Evolutionary conservation across 2,329 filamentous ascomycete genomes (phyloP), one percentile per base, ranked within the genome.

Genomic region (Penicillium oxalicum): DNA sequence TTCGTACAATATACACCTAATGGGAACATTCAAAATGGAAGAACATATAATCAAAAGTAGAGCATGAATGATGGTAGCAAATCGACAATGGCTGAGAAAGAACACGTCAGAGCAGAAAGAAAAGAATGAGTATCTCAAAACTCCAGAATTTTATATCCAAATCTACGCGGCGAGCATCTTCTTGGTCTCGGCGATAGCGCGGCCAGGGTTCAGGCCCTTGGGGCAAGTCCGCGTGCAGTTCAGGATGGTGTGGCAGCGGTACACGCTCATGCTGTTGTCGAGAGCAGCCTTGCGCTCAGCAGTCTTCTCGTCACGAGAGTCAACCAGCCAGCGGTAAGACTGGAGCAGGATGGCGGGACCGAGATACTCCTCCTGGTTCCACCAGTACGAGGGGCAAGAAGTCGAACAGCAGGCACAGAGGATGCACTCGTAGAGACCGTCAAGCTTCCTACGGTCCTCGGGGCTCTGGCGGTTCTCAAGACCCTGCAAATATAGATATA

Each of bases 351-450:
- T 88, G 59, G 93, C 93, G 51, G 93, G 93, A 56, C 93, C 93
- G 44, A 98, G 88, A 77, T 98, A 98, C 74, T 97, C 91, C 76
- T 97, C 91, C 61, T 86, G 84, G 79, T 98, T 98, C 93, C 93
- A 98, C 93, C 93, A 98, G 81, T 98, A 98, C 13, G 90, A 96
- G n/a, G 93, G 93, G 80, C 93, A 98, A 40, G 91, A 95, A 24
- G 93, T 98, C 60, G 88, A 93, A 84, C 93, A 98, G 84, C 93
- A 98, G 62, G 91, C 91, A 79, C 93, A 98, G 50, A 98, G 86
- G 73, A 98, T 97, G 77, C 93, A 98, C 77, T 98, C 93, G 78
- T 98, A 97, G 28, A 97, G 83, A 58, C 93, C 93, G 70, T 97
- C 93, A 48, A 98, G 85, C 84, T 95, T 98, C 76, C 84, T 88